Evolutionary conservation across 495 filamentous ascomycete genomes (phyloP).

Genomic region (Emericellopsis terricola): DNA sequence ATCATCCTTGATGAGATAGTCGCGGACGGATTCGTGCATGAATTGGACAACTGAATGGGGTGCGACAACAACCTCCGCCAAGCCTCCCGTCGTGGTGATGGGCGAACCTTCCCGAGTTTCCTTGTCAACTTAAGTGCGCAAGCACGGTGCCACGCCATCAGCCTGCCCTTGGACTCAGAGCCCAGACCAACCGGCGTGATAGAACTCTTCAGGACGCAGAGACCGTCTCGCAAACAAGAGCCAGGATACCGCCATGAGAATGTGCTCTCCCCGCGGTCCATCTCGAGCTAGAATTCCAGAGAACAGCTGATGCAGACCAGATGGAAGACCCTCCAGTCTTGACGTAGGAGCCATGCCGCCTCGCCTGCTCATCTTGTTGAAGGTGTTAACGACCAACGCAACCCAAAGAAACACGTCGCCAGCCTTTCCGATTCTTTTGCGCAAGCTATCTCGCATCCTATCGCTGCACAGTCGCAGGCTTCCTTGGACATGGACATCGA

Average conservation of each 20-base stretch:
- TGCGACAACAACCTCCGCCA: conserved; percentile 7
- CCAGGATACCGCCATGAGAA: conserved; percentile 19
- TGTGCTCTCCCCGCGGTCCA: conserved; percentile 3
- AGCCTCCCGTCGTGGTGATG: conserved; percentile 17
- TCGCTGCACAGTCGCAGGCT: not conserved
- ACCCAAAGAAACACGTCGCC: conserved; percentile 26
- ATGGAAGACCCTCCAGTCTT: conserved; percentile 14
- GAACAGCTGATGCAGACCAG: conserved; percentile 16
- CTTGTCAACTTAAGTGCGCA: not conserved
- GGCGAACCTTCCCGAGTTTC: conserved; percentile 9
- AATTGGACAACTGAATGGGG: conserved; percentile 19
- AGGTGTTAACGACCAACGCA: conserved; percentile 16
- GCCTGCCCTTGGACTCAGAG: too few relatives aligned
- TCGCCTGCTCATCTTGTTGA: conserved; percentile 14
- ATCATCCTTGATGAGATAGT: conserved; percentile 24
- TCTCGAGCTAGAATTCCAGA: conserved; percentile 16
- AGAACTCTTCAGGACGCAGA: conserved; percentile 14
- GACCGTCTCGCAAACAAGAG: conserved; percentile 16
- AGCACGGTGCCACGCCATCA: not conserved
- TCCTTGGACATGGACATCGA: conserved; percentile 1
- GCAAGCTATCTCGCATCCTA: conserved; percentile 4
- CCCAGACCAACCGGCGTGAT: conserved; percentile 12
- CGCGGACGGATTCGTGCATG: conserved; percentile 30
- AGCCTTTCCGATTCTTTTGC: conserved; percentile 12
- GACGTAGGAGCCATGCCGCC: conserved; percentile 9